Evolutionary conservation across 257 asterid genomes (phyloP), one percentile per base, ranked within the genome.

Genomic region (Ligustrum vulgare): DNA sequence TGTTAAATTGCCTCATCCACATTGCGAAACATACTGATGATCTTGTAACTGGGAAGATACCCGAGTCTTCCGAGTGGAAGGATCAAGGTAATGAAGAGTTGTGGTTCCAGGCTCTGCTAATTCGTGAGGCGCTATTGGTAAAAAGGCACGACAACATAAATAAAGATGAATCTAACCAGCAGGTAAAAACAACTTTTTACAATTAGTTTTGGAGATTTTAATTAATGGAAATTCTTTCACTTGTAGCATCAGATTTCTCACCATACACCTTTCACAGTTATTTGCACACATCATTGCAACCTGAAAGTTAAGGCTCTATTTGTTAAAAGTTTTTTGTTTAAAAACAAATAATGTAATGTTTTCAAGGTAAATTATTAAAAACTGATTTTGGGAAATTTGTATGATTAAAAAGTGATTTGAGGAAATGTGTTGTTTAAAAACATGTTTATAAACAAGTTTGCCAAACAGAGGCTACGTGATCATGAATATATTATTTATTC

Each of bases 11-110:
- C 97, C 63, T 90, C 72, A 74, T 36, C 43, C 25, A 80, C 5
- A 82, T 62, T 10, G 96, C 98, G 15, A 90, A 83, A 74, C 77
- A 74, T 82, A 72, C 88, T 1, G 75, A 77, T 72, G 88, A 85
- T 81, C 83, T 89, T 75, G 79, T 78, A 64, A 73, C 80, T 47
- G 89, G 91, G 74, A 68, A 20, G 49, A 39, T 90, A 20, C 96
- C 93, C 7, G 90, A 83, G 31, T 81, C 78, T 76, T 85, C 90
- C 73, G 81, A 82, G 77, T 87, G 96, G 97, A 75, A 78, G 43
- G 89, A 81, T n/a, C 80, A 81, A 70, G 86, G 87, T 51, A 45
- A 72, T n/a, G 76, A 76, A 32, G 88, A 84, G 66, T 75, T 83
- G 7, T 83, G 89, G 94, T 70, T 76, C 67, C 91, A 88, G 80